Evolutionary conservation across 1,284 basidiomycete genomes (phyloP).

Genomic region (Boletus austroedulis): DNA sequence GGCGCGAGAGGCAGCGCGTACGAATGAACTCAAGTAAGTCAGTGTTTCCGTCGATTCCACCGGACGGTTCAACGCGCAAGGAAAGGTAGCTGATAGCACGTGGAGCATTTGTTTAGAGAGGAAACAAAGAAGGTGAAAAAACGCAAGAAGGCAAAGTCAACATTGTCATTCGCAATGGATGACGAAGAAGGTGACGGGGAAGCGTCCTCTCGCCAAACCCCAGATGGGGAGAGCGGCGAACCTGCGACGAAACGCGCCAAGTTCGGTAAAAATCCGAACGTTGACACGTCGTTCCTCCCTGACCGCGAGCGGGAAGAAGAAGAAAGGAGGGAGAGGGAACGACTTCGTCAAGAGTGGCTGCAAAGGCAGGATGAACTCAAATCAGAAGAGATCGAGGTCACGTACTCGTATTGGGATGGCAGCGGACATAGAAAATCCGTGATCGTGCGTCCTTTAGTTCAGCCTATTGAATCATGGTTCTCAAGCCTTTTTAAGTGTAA

Average conservation of each 20-base stretch:
- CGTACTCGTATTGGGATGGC: constrained; percentile 98
- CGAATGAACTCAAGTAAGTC: constrained; percentile 80
- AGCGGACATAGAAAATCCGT: constrained; percentile 95
- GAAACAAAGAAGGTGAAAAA: constrained; percentile 88
- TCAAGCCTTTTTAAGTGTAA: constrained; percentile 64
- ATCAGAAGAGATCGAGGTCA: constrained; percentile 85
- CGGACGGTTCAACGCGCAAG: constrained; percentile 7
- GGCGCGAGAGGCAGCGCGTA: constrained; percentile 81
- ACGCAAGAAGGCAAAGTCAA: constrained; percentile 78
- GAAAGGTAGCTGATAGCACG: constrained; percentile 58
- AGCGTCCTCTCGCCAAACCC: constrained; percentile 39
- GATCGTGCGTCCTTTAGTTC: constrained; percentile 52
- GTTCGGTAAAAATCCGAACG: constrained; percentile 91
- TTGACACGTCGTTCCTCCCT: constrained; percentile 97
- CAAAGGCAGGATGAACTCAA: constrained; percentile 86
- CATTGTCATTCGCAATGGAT: constrained; percentile 86
- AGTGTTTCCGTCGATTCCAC: not conserved
- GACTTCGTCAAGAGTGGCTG: constrained; percentile 89
- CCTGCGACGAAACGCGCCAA: constrained; percentile 68
- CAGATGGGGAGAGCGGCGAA: constrained; percentile 38
- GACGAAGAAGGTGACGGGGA: constrained; percentile 58
- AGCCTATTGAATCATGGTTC: not conserved
- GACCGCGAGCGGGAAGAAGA: constrained; percentile 94
- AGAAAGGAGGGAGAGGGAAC: constrained; percentile 85
- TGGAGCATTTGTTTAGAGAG: constrained; percentile 83